A percentile compares a stretch with the other conserved stretches of the same genome.
phyloP scores from a whole-genome alignment of 1,284 basidiomycete genomes.

The Schizophyllum commune region DNA sequence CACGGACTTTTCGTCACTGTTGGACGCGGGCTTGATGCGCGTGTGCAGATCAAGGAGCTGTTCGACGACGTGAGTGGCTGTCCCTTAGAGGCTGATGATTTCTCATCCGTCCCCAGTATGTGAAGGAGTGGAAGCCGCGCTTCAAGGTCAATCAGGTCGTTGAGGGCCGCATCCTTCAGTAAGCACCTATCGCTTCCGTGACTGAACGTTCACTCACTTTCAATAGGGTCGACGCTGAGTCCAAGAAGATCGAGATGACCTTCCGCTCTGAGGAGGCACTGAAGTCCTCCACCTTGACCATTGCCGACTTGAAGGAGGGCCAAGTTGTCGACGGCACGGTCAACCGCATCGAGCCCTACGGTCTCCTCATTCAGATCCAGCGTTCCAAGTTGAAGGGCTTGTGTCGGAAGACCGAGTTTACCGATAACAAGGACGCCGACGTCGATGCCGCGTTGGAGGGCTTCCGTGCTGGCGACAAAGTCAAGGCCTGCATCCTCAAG shows the following conservation, averaged over 20 bases:
- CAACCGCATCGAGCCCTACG: slow-evolving; percentile 80
- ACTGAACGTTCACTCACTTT: slow-evolving; percentile 9
- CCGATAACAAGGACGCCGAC: slow-evolving; percentile 79
- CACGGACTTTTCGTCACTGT: slow-evolving; percentile 90
- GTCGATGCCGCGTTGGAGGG: slow-evolving; percentile 70
- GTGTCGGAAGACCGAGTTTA: slow-evolving; percentile 92
- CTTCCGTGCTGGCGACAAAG: slow-evolving; percentile 82
- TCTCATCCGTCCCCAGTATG: slow-evolving; percentile 45
- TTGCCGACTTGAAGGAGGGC: slow-evolving; percentile 61
- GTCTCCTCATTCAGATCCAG: slow-evolving; percentile 86
- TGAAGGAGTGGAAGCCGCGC: slow-evolving; percentile 90
- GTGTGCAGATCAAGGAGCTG: slow-evolving; percentile 91
- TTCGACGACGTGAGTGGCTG: slow-evolving; percentile 69
- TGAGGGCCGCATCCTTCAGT: slow-evolving; percentile 79
- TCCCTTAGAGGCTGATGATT: not conserved
- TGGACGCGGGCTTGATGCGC: slow-evolving; percentile 77
- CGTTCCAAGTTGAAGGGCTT: slow-evolving; percentile 81
- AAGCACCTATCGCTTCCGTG: slow-evolving; percentile 13
- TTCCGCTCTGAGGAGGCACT: slow-evolving; percentile 59
- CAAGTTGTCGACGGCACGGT: slow-evolving; percentile 73
- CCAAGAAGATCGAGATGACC: slow-evolving; percentile 82
- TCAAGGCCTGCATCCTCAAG: slow-evolving; percentile 73
- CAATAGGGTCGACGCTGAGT: slow-evolving; percentile 57
- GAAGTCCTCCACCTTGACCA: slow-evolving; percentile 34
- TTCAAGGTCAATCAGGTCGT: slow-evolving; percentile 84